Evolutionary conservation across 2,329 filamentous ascomycete species (phyloP), one percentile per base, ranked within the genome.

Genomic region (Colletotrichum viniferum): DNA sequence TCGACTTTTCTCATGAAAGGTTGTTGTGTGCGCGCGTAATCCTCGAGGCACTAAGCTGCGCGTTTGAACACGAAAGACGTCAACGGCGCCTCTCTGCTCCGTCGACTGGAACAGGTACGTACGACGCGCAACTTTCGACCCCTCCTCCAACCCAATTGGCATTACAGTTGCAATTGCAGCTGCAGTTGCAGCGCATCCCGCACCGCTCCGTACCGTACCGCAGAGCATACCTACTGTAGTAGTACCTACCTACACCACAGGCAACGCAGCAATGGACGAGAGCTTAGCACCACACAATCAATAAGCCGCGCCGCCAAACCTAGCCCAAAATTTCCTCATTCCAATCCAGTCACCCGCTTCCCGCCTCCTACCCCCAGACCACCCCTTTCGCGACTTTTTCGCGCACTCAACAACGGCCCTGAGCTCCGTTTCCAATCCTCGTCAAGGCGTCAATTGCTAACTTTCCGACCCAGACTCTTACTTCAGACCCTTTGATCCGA

Each of bases 121-220:
- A 21, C n/a, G 43, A 52, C 12, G 43, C 43, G 43, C 43, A 52
- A 52, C 43, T 52, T 6, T 52, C 69, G 30, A 32, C 30, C 71
- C 48, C 71, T 58, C 71, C 60, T 72, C 68, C 69, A 70, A 73
- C n/a, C n/a, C n/a, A 32, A 30, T 72, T 66, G 68, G 61, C 52
- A 52, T 30, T 64, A 62, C 34, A 30, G 26, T 12, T 56, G 69
- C 48, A 74, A 52, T 52, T 52, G 43, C 43, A 52, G 43, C 43
- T 52, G 68, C 55, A 48, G 26, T 12, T 56, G 61, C 48, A 74
- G 48, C 64, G 48, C 21, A 58, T 67, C 64, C 64, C 48, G 48
- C 9, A 67, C 64, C 55, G 48, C 55, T 36, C 28, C 30, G 24
- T 34, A 63, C 61, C 61, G 32, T 18, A 38, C 34, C 61, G 34